A percentile compares a stretch with the other conserved stretches of the same genome.
These are phyloP conservation scores for Mercurialis annua DNA, from an alignment of 345 rosid species.

Conservation along the genomic window DNA sequence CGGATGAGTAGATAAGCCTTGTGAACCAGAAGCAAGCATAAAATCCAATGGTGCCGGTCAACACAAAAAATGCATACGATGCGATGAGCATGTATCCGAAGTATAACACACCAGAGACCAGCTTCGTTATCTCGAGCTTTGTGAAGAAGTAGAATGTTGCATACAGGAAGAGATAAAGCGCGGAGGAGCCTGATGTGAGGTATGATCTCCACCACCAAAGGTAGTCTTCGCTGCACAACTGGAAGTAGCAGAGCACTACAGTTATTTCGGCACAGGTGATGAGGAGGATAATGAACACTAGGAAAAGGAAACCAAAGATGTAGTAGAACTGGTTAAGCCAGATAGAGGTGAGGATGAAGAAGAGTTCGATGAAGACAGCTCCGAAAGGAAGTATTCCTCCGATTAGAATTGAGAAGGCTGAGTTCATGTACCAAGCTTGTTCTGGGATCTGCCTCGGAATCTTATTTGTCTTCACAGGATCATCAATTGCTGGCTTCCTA, in stretches of 20 bases:
- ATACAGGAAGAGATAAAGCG: constrained; percentile 64
- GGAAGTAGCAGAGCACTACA: constrained; percentile 77
- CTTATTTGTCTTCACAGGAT: constrained; percentile 78
- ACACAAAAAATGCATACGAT: constrained; percentile 62
- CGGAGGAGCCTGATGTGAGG: constrained; percentile 78
- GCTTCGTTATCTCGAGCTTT: constrained; percentile 73
- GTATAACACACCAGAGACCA: constrained; percentile 59
- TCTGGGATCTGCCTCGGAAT: constrained; percentile 82
- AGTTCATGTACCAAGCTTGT: constrained; percentile 89
- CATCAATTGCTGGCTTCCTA: constrained; percentile 67
- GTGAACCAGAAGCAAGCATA: constrained; percentile 84
- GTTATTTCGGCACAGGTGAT: constrained; percentile 74
- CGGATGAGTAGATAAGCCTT: constrained; percentile 77
- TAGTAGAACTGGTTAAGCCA: constrained; percentile 91
- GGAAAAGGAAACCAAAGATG: constrained; percentile 81
- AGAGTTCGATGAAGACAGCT: constrained; percentile 78
- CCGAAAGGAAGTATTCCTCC: constrained; percentile 85
- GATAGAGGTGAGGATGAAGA: constrained; percentile 84
- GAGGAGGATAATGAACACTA: constrained; percentile 63
- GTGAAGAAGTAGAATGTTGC: constrained; percentile 83
- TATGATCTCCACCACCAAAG: constrained; percentile 95
- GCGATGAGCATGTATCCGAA: constrained; percentile 79
- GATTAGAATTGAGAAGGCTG: constrained; percentile 61
- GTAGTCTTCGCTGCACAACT: constrained; percentile 78
- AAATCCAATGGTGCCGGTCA: constrained; percentile 72